phyloP scores from a whole-genome alignment of 2,329 filamentous ascomycete genomes.

The Fusarium transvaalense region DNA sequence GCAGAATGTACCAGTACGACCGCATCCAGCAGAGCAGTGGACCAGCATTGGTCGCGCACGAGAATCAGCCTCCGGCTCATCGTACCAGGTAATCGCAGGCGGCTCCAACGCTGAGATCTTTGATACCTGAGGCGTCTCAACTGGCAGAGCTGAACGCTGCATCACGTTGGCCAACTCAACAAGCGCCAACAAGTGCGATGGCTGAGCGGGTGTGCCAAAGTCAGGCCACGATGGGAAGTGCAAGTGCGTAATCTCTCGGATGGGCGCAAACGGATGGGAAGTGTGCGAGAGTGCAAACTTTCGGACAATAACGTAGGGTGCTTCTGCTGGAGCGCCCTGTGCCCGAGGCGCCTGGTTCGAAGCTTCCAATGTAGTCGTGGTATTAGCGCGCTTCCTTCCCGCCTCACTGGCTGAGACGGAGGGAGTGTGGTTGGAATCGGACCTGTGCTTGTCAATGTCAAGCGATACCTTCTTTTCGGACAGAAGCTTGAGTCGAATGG shows the following conservation, averaged over 20 bases:
- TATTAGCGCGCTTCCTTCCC: conserved; percentile 66
- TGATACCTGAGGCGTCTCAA: conserved; percentile 58
- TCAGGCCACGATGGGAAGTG: conserved; percentile 98
- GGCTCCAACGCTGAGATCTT: conserved; percentile 49
- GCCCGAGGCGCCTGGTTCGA: conserved; percentile 49
- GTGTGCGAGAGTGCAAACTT: conserved; percentile 87
- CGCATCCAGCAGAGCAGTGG: conserved; percentile 96
- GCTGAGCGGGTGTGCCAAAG: conserved; percentile 91
- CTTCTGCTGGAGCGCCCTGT: conserved; percentile 60
- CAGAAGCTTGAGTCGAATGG: conserved; percentile 78
- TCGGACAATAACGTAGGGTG: conserved; percentile 83
- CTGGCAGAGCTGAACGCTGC: conserved; percentile 68
- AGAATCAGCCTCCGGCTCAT: conserved; percentile 70
- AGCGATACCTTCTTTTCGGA: conserved; percentile 87
- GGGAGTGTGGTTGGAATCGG: conserved; percentile 52
- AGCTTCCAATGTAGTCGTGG: conserved; percentile 60
- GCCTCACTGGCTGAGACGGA: conserved; percentile 52
- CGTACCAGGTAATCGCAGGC: conserved; percentile 60
- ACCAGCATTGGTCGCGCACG: conserved; percentile 81
- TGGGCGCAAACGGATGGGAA: conserved; percentile 81
- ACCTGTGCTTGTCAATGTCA: conserved; percentile 70
- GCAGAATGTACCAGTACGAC: conserved; percentile 95
- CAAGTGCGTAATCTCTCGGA: conserved; percentile 93
- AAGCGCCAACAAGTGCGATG: conserved; percentile 84
- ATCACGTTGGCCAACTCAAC: conserved; percentile 89